Evolutionary conservation across 305 asterid species (phyloP), one percentile per base, ranked within the genome.

Genomic region (Fraxinus latifolia): DNA sequence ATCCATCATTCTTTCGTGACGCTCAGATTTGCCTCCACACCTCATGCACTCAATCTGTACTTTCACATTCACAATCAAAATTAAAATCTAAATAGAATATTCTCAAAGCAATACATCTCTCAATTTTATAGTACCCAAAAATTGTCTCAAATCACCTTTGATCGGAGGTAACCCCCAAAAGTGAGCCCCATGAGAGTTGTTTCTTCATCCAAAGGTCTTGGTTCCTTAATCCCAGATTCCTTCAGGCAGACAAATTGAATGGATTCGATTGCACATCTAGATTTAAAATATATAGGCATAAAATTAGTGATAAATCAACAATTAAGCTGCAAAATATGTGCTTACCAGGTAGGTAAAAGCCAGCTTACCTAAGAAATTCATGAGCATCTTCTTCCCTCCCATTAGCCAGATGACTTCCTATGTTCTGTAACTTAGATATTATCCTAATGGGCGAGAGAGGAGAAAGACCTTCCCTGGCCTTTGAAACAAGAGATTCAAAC

Each of bases 321-420:
- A 62, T 21, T n/a, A 68, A 83, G 82, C 33, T n/a, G 25, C 44
- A 80, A 82, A 15, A 27, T 21, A 32, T 21, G 33, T 29, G 33
- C 58, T 71, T 32, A 53, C 15, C 74, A 75, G 58, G 44, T 14
- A 79, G 32, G 15, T 17, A 68, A 79, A 84, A 77, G 75, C 72
- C 75, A 82, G 81, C 83, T 85, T 74, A 93, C 98, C 97, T 89
- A 76, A 93, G 95, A 92, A 94, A 94, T 84, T 93, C 98, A 81
- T 94, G 98, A n/a, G 98, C 98, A 67, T 93, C 97, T 89, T 94
- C 98, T 85, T 94, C 93, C 87, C 90, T 91, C 77, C 98, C 98
- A 84, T 87, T 84, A 77, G 88, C 89, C 84, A 94, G 90, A 87
- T 87, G 90, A 84, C 91, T 88, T 77, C 97, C 97, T 3, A 91